phyloP scores from a whole-genome alignment of 805 yeast genomes.

The Lipomyces chichibuensis region DNA sequence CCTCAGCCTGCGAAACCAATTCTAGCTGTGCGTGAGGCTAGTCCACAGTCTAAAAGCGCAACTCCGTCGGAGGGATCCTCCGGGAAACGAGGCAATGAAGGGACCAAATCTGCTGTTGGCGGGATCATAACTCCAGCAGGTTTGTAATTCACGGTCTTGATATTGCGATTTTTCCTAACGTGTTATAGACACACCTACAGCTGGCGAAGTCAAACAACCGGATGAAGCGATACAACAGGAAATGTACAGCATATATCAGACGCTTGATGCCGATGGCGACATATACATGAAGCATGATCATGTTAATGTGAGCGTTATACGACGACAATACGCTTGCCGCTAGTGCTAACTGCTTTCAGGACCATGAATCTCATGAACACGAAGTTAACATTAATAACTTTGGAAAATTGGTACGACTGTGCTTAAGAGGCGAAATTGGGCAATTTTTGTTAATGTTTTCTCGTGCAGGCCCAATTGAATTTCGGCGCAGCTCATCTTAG shows the following conservation, averaged over 20 bases:
- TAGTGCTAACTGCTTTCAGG: not conserved
- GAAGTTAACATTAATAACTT: not conserved
- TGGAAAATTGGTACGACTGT: constrained; percentile 8
- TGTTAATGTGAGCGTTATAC: not conserved
- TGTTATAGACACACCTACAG: constrained; percentile 24
- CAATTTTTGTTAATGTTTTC: not conserved
- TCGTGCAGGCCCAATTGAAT: constrained; percentile 33
- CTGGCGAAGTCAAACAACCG: constrained; percentile 16
- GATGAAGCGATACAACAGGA: constrained; percentile 17
- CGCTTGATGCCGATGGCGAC: constrained; percentile 24
- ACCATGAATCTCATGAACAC: not conserved
- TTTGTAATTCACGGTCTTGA: not conserved
- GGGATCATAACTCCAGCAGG: constrained; percentile 35
- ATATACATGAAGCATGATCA: not conserved
- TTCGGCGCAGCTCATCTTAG: constrained; percentile 77
- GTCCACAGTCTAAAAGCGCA: not conserved
- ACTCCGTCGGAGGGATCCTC: constrained; percentile 15
- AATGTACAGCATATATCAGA: constrained; percentile 22
- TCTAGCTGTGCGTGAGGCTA: not conserved
- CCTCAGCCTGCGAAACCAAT: constrained; percentile 34
- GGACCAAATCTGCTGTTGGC: constrained; percentile 12
- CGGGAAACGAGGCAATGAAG: constrained; percentile 9
- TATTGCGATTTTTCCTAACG: not conserved
- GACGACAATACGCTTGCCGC: not conserved
- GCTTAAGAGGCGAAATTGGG: not conserved